Evolutionary conservation across 1,284 basidiomycete genomes (phyloP), one percentile per base, ranked within the genome.

Genomic region (Phaffia rhodozyma): DNA sequence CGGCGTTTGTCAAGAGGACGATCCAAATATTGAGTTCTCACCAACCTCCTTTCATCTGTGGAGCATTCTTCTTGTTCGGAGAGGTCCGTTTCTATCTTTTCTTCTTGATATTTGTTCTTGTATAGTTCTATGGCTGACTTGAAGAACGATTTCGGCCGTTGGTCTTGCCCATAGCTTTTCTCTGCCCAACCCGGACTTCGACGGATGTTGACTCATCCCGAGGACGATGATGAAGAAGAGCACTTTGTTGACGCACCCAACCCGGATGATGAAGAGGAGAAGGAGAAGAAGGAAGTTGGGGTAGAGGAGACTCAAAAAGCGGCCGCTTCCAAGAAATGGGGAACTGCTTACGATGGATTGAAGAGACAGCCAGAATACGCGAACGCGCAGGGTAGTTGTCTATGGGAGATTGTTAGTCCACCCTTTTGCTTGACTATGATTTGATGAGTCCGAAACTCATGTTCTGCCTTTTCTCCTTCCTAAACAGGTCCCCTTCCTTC

Each of bases 361-460:
- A 98, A 98, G 76, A 84, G 93, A 38, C 92, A 97, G 65, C 94
- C 96, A 0, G 84, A 86, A 69, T 97, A 83, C 72, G 87, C 91
- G 0, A 82, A 89, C 71, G 90, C 96, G 0, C 84, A 86, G 27
- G 77, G 83, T 3, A 85, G 84, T n/a, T 87, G 87, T 55, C 76
- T 97, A 2, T 96, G 91, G 84, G 92, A 97, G 74, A 79, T 97
- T 7, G 89, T 91, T 70, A 62, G 85, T 77, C 2, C 1, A 20
- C 20, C 52, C 30, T 5, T 55, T 23, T 3, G 55, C 47, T 1
- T 38, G 20, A 13, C 54, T 32, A 5, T 23, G 21, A 6, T 56
- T 25, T 51, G 25, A 32, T 50, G 27, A 50, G 1, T 25, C 29
- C 18, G 48, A n/a, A 20, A 23, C n/a, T 43, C n/a, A 48, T 23